phyloP scores from a whole-genome alignment of 306 rosid species.

The Aeschynomene evenia region DNA sequence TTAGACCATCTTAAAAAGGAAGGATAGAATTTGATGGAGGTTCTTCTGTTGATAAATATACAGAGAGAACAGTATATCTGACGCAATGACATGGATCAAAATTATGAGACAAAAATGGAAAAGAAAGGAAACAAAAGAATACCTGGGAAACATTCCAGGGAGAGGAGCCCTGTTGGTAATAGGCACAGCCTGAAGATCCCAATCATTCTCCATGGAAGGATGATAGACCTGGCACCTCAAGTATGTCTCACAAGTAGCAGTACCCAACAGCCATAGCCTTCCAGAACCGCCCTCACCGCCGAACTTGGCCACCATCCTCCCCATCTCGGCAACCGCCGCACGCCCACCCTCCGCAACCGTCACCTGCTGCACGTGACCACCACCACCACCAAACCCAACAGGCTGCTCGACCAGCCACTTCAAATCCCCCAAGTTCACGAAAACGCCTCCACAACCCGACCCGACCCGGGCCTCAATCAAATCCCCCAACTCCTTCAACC shows the following conservation, averaged over 20 bases:
- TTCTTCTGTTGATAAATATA: no score
- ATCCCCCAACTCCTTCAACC: slow-evolving; percentile 61
- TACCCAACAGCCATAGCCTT: slow-evolving; percentile 82
- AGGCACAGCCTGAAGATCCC: slow-evolving; percentile 98
- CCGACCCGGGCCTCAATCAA: slow-evolving; percentile 57
- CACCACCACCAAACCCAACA: slow-evolving; percentile 40
- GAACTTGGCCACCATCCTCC: slow-evolving; percentile 54
- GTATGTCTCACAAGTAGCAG: slow-evolving; percentile 96
- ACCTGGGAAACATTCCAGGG: slow-evolving; percentile 78
- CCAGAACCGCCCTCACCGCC: slow-evolving; percentile 59
- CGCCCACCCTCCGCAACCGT: slow-evolving; percentile 71
- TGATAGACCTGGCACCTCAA: slow-evolving; percentile 99
- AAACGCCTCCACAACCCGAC: slow-evolving; percentile 45
- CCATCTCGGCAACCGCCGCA: slow-evolving; percentile 76
- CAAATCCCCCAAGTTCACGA: slow-evolving; percentile 87
- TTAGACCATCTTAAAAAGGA: background rate
- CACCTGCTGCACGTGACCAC: slow-evolving; percentile 55
- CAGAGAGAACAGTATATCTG: background rate
- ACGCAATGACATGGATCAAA: background rate
- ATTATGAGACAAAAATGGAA: background rate
- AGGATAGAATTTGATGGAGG: background rate
- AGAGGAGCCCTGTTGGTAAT: slow-evolving; percentile 64
- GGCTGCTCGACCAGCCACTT: slow-evolving; percentile 93
- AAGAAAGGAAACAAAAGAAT: slow-evolving; percentile 1
- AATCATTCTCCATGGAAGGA: slow-evolving; percentile 93